Base-by-base conservation (phyloP, 1,284 basidiomycete genomes). In the Ganoderma resinaceum region DNA sequence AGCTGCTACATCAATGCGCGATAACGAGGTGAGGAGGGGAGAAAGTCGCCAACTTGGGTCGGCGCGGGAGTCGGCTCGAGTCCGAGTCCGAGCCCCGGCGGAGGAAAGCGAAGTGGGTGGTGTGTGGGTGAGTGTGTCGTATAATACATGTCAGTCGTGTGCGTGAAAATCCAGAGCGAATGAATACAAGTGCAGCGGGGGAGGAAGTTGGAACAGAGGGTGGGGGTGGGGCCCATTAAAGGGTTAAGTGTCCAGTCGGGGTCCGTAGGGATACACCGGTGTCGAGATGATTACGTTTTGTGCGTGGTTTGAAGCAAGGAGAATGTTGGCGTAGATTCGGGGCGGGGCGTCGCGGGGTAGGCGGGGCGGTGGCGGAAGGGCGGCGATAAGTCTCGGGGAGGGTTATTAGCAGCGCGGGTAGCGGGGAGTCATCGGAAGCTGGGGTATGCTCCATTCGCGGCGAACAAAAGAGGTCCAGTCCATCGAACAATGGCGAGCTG, bases 381-480 rank as follows among this genome's bases (percentile, higher is more conserved):
- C 31, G 61, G 42, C 18, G 60, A 61, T 31, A 61, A 16, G 31
- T 18, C 14, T 53, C 26, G 55, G 29, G 2, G 33, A 29, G 23
- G 14, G 29, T 31, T 35, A 8, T 29, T 9, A n/a, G 31, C 16
- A 11, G 20, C 20, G 31, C n/a, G 43, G 29, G 33, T 23, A 49
- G 46, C 46, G 46, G 61, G 33, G 61, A 62, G 52, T 37, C 61
- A 49, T 49, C 46, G 60, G 60, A 40, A 18, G 38, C 40, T 11
- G 16, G 43, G 61, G 43, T 62, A 62, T 61, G 60, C 60, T 46
- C 26, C 55, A 58, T n/a, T 58, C 55, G 55, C 55, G 55, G 55
- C 3, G 55, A 58, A 58, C 55, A 58, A 58, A 58, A 37, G 33
- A 14, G 55, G 55, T 58, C 20, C 62, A 58, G 65, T 71, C 29